phyloP scores from a whole-genome alignment of 2,329 filamentous ascomycete species.

The Thelonectria olida region DNA sequence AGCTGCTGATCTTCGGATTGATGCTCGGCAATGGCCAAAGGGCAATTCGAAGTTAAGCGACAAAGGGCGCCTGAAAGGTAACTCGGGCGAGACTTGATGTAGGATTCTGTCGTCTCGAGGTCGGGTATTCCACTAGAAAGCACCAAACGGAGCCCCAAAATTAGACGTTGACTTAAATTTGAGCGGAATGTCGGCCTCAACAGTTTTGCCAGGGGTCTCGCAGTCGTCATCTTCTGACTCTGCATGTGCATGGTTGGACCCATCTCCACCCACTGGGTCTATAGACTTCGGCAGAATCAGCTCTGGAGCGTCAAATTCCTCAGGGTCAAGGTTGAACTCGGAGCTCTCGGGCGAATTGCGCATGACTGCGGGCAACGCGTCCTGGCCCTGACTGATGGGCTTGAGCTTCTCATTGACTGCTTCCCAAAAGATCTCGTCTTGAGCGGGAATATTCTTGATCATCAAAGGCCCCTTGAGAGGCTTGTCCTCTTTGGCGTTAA shows the following conservation, averaged over 20 bases:
- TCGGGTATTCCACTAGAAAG: constrained; percentile 33
- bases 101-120: background rate
- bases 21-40: background rate
- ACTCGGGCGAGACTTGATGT: constrained; percentile 13
- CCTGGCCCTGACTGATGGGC: constrained; percentile 56
- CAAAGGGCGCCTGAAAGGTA: background rate
- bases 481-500: constrained; percentile 55
- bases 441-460: constrained; percentile 63
- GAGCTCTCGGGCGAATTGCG: constrained; percentile 45
- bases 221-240: constrained; percentile 37
- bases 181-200: constrained; percentile 55
- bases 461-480: constrained; percentile 62
- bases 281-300: constrained; percentile 14
- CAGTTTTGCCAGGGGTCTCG: constrained; percentile 37
- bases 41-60: constrained; percentile 14
- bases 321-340: constrained; percentile 26
- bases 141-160: constrained; percentile 58
- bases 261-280: constrained; percentile 34
- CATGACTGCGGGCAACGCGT: constrained; percentile 57
- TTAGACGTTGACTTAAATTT: constrained; percentile 57
- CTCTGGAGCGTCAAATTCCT: constrained; percentile 19
- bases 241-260: constrained; percentile 31
- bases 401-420: constrained; percentile 62
- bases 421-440: constrained; percentile 64
- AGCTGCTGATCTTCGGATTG: background rate